phyloP scores from a whole-genome alignment of 2,329 filamentous ascomycete species.

The Coniochaeta sp. region DNA sequence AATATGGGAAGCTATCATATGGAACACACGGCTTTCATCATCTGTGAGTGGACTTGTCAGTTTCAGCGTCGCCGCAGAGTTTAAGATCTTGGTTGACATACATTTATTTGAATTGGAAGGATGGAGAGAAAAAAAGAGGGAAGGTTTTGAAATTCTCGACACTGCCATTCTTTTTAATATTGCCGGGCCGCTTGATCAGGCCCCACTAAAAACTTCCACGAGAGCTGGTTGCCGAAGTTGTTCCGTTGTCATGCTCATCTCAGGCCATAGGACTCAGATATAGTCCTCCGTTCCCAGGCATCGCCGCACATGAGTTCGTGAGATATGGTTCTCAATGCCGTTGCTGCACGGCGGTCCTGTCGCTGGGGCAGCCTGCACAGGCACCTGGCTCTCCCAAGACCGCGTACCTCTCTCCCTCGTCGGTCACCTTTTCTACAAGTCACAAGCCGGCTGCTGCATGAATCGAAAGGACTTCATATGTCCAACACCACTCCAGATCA shows the following conservation, averaged over 20 bases:
- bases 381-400: neutral
- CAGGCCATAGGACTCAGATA: neutral
- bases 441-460: neutral
- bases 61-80: neutral
- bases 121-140: slow-evolving; percentile 53
- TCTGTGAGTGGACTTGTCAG: slow-evolving; percentile 42
- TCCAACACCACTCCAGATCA: neutral
- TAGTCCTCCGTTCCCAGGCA: neutral
- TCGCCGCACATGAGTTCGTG: neutral
- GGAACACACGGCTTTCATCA: slow-evolving; percentile 99
- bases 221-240: neutral
- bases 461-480: too few relatives aligned
- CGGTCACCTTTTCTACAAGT: neutral
- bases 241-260: neutral
- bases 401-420: neutral
- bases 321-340: neutral
- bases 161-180: neutral
- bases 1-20: slow-evolving; percentile 72
- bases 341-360: neutral
- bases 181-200: neutral
- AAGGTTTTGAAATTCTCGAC: slow-evolving; percentile 19
- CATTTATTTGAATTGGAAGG: slow-evolving; percentile 99
- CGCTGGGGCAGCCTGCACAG: neutral
- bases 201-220: slow-evolving; percentile 6
- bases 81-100: slow-evolving; percentile 45